These are phyloP conservation scores for Taxillus chinensis DNA, from an alignment of 164 flowering plant genomes.

Conservation along the genomic window DNA sequence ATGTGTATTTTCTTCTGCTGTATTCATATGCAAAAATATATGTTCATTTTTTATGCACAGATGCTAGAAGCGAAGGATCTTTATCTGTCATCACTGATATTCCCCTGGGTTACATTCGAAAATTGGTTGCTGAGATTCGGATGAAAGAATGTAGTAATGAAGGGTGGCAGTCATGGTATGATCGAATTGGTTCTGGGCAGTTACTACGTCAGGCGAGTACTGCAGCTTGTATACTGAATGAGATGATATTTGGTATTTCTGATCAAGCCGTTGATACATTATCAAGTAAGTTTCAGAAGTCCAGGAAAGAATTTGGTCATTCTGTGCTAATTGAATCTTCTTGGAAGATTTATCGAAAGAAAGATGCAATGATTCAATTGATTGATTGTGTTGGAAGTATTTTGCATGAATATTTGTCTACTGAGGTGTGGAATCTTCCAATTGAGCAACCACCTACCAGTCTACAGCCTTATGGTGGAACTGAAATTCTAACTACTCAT, in stretches of 20 bases:
- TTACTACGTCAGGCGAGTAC: slow-evolving; percentile 80
- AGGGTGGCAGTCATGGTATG: slow-evolving; percentile 82
- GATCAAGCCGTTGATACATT: slow-evolving; percentile 39
- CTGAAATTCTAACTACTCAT: slow-evolving; percentile 35
- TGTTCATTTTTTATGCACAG: slow-evolving; percentile 29
- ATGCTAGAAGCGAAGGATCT: slow-evolving; percentile 34
- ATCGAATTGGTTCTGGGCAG: slow-evolving; percentile 64
- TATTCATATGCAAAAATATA: slow-evolving; percentile 2
- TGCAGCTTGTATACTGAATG: slow-evolving; percentile 76
- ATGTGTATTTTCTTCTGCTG: background rate
- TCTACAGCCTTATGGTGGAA: slow-evolving; percentile 26
- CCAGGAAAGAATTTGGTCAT: slow-evolving; percentile 14
- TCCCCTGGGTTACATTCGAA: slow-evolving; percentile 56
- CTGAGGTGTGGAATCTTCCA: slow-evolving; percentile 89
- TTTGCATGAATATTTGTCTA: slow-evolving; percentile 75
- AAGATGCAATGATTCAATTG: slow-evolving; percentile 32
- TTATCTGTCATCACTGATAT: slow-evolving; percentile 54
- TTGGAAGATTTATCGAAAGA: slow-evolving; percentile 34
- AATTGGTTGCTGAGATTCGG: slow-evolving; percentile 60
- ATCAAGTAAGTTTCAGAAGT: slow-evolving; percentile 32
- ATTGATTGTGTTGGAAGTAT: slow-evolving; percentile 69
- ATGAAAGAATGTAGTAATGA: slow-evolving; percentile 44
- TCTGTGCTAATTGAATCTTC: slow-evolving; percentile 7
- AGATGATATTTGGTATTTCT: slow-evolving; percentile 80
- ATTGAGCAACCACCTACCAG: slow-evolving; percentile 25